Conservation (phyloP, 2,329 filamentous ascomycete species). For the Aspergillus ustus region DNA sequence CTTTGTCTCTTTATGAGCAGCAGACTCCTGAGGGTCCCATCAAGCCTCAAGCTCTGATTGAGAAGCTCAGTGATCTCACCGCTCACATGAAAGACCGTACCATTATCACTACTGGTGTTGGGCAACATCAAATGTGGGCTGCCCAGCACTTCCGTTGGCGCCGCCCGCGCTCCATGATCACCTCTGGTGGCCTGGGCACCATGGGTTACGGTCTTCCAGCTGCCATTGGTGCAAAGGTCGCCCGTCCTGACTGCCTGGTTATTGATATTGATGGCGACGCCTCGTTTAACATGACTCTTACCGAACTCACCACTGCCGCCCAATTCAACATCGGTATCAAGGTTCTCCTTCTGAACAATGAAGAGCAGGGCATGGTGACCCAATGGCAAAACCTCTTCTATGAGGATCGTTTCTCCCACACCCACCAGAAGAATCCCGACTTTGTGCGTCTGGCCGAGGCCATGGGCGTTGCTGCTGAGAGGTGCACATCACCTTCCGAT, state of each 20-base stretch:
- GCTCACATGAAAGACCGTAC: slow-evolving; percentile 79
- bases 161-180: slow-evolving; percentile 90
- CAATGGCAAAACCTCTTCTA: slow-evolving; percentile 99
- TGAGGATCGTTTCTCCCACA: slow-evolving; percentile 88
- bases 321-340: slow-evolving; percentile 98
- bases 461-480: slow-evolving; percentile 81
- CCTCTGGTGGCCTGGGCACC: slow-evolving; percentile 90
- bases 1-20: slow-evolving; percentile 78
- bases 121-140: slow-evolving; percentile 99
- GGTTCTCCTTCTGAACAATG: slow-evolving; percentile 93
- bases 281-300: slow-evolving; percentile 99
- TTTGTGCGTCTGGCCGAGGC: slow-evolving; percentile 92
- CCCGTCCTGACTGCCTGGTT: slow-evolving; percentile 78
- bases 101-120: slow-evolving; percentile 90
- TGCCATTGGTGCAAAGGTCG: slow-evolving; percentile 94
- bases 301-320: slow-evolving; percentile 87
- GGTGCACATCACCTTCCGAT: slow-evolving; percentile 75
- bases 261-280: slow-evolving; percentile 97
- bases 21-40: slow-evolving; percentile 77
- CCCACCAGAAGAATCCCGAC: slow-evolving; percentile 93
- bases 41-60: slow-evolving; percentile 92
- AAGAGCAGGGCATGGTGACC: slow-evolving; percentile 98
- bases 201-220: slow-evolving; percentile 97
- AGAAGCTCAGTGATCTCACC: slow-evolving; percentile 85
- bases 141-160: slow-evolving; percentile 97